Evolutionary conservation across 805 yeast genomes (phyloP), one percentile per base, ranked within the genome.

Genomic region (Candida parachauliodes): DNA sequence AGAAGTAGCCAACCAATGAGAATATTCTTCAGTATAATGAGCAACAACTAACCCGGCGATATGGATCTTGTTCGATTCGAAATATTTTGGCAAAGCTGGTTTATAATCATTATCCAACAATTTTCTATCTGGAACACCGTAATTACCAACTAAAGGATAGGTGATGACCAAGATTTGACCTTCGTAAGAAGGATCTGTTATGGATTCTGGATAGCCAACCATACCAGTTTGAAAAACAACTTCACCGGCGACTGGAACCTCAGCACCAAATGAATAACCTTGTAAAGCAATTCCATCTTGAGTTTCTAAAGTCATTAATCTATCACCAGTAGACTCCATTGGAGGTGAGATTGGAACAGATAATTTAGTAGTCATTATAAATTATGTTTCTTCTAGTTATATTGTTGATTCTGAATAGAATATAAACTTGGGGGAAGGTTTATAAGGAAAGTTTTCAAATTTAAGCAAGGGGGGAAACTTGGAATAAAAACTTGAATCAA

Each of bases 211-310:
- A 63, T 93, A 93, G 45, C 98, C 98, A 51, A 93, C 98, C 96
- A 93, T 89, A 72, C 98, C 98, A 46, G 98, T 93, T 68, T 94
- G 98, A 79, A 93, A 93, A 44, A 93, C 98, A 54, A 94, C 79
- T 70, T 93, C 98, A 76, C 98, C 98, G 40, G 98, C 94, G 40
- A 81, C 79, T 18, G 95, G 62, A 43, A 74, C 78, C 45, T 82
- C 82, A 39, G 98, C 96, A 74, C 98, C 98, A 55, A 93, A 93
- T 15, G 98, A 91, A 70, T 84, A 88, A 68, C 98, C 98, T 67
- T 88, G 93, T 52, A 91, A 74, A 41, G 81, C 77, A 46, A 79
- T 64, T 50, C 96, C 96, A 61, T 86, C 88, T 52, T 84, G 83
- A 51, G 93, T 77, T 67, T 89, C 95, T 60, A 89, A 78, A 43